Conservation (phyloP, 169 alveolate species). For the Plasmodium yoelii region DNA sequence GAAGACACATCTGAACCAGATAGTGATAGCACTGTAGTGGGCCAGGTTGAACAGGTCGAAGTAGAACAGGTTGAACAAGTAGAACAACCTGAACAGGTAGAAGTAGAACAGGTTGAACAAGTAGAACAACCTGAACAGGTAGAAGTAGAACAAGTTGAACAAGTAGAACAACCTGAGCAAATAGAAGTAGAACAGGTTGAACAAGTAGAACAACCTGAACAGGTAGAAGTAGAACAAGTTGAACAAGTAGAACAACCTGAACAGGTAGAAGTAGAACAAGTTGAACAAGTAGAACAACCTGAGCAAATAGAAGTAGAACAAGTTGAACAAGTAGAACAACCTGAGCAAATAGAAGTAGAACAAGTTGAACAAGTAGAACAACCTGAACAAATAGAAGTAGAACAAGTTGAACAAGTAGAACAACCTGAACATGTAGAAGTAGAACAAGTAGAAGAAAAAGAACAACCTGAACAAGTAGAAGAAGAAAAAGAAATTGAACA, state of each 20-base stretch:
- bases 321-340: too few relatives aligned
- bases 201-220: too few relatives aligned
- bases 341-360: background rate
- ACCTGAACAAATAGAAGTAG: background rate
- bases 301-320: too few relatives aligned
- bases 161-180: background rate
- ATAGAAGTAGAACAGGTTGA: background rate
- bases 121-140: background rate
- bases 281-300: too few relatives aligned
- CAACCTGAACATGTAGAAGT: background rate
- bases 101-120: background rate
- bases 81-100: background rate
- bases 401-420: background rate
- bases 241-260: too few relatives aligned
- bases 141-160: background rate
- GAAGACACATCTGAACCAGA: background rate
- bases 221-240: too few relatives aligned
- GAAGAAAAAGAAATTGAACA: background rate
- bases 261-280: too few relatives aligned
- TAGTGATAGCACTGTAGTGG: background rate
- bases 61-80: background rate
- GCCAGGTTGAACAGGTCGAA: constrained; percentile 5
- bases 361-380: background rate
- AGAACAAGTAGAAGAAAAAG: background rate
- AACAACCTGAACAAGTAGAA: background rate